Evolutionary conservation across 768 basidiomycete genomes (phyloP).

Genomic region (Fomitopsis serialis): DNA sequence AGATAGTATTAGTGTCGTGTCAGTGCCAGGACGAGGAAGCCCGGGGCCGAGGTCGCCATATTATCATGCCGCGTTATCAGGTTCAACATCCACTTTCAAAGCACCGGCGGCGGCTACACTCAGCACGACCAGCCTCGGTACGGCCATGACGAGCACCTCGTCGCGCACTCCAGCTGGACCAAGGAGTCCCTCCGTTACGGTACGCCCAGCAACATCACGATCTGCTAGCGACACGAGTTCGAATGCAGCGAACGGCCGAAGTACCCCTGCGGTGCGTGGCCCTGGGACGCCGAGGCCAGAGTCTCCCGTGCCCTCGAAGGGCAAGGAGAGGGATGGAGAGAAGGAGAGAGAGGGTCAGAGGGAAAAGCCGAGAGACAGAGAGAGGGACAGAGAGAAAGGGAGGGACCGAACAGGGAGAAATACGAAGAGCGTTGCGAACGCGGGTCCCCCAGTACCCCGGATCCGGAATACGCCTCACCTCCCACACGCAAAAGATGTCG

Average conservation of each 20-base stretch:
- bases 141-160: conserved; percentile 19
- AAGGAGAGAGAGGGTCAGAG: conserved; percentile 9
- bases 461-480: conserved; percentile 50
- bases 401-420: conserved; percentile 8
- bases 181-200: conserved; percentile 11
- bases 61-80: conserved; percentile 25
- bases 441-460: conserved; percentile 25
- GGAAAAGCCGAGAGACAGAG: conserved; percentile 10
- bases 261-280: conserved; percentile 3
- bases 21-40: conserved; percentile 2
- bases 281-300: conserved; percentile 8
- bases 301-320: conserved; percentile 11
- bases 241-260: background rate
- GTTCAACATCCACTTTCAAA: conserved; percentile 34
- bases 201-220: conserved; percentile 7
- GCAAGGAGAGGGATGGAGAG: conserved; percentile 6
- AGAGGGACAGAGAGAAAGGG: conserved; percentile 7
- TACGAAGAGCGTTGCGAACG: conserved; percentile 4
- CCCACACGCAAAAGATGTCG: conserved; percentile 54
- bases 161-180: conserved; percentile 14
- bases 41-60: conserved; percentile 32
- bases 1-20: conserved; percentile 18
- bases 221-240: conserved; percentile 11
- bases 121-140: conserved; percentile 26
- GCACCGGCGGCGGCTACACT: conserved; percentile 8